Conservation (phyloP, 148 eudicot species). For the Agrostemma githago region DNA sequence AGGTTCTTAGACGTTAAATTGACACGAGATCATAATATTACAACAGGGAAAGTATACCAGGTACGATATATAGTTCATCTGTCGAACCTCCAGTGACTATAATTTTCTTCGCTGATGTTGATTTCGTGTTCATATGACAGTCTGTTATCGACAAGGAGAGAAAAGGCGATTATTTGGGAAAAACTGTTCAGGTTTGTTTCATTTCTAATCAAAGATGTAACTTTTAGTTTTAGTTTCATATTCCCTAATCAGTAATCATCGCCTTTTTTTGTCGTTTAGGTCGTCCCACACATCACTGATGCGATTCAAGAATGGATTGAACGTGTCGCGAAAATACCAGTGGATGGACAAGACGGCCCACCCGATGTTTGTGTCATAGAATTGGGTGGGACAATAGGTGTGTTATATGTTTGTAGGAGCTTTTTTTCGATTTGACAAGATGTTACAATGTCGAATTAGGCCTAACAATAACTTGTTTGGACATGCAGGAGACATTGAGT, state of each 20-base stretch:
- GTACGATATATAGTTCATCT: conserved; percentile 28
- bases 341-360: conserved; percentile 88
- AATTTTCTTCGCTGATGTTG: conserved; percentile 14
- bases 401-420: conserved; percentile 8
- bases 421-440: background rate
- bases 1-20: conserved; percentile 78
- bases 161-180: conserved; percentile 91
- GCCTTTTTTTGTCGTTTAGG: conserved; percentile 39
- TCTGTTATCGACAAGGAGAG: conserved; percentile 88
- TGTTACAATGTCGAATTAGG: conserved; percentile 6
- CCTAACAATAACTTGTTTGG: background rate
- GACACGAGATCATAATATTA: conserved; percentile 84
- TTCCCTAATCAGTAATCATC: background rate
- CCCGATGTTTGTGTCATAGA: conserved; percentile 99
- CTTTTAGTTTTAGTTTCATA: conserved; percentile 1
- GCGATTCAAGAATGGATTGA: conserved; percentile 97
- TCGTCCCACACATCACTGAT: conserved; percentile 96
- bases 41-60: conserved; percentile 94
- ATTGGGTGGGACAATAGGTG: conserved; percentile 97
- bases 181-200: conserved; percentile 75
- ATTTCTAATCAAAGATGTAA: conserved; percentile 3
- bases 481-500: conserved; percentile 84
- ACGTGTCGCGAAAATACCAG: conserved; percentile 81
- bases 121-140: conserved; percentile 32
- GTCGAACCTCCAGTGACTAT: background rate